Conservation (phyloP, 139 green algal genomes). For the Limnomonas spitsbergensis region DNA sequence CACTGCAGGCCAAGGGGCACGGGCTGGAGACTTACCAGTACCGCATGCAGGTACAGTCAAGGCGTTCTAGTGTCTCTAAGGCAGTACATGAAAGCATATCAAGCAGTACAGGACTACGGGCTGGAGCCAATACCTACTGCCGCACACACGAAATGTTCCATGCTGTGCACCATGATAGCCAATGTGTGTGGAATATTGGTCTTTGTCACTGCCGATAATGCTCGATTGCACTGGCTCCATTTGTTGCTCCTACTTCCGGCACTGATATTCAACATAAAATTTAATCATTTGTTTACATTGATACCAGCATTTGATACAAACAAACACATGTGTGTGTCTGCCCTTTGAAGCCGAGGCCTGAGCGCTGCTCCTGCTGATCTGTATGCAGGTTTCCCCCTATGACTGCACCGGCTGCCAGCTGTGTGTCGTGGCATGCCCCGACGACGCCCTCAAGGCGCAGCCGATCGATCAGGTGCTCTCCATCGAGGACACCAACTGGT, state of each 20-base stretch:
- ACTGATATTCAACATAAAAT: too few relatives aligned
- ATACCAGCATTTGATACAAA: conserved; percentile 3
- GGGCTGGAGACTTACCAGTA: conserved; percentile 45
- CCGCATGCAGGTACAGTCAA: conserved; percentile 48
- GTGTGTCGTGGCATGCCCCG: conserved; percentile 55
- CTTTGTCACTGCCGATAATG: too few relatives aligned
- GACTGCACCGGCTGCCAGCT: conserved; percentile 68
- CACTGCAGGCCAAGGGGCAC: conserved; percentile 33
- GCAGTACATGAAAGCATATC: too few relatives aligned
- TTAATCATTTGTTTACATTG: too few relatives aligned
- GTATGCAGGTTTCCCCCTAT: conserved; percentile 45
- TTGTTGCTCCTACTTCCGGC: too few relatives aligned
- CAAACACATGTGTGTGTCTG: neutral
- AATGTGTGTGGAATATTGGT: too few relatives aligned
- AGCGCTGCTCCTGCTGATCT: neutral
- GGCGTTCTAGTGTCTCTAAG: too few relatives aligned
- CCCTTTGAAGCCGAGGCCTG: neutral
- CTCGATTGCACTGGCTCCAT: too few relatives aligned
- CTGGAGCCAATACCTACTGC: too few relatives aligned
- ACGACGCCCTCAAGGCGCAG: conserved; percentile 39
- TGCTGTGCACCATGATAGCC: too few relatives aligned
- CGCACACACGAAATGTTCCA: too few relatives aligned
- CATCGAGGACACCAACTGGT: conserved; percentile 42
- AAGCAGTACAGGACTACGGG: too few relatives aligned
- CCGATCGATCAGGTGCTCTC: conserved; percentile 36